These are phyloP conservation scores for Asterophora lycoperdoides DNA, from an alignment of 768 basidiomycete species.

Conservation along the genomic window DNA sequence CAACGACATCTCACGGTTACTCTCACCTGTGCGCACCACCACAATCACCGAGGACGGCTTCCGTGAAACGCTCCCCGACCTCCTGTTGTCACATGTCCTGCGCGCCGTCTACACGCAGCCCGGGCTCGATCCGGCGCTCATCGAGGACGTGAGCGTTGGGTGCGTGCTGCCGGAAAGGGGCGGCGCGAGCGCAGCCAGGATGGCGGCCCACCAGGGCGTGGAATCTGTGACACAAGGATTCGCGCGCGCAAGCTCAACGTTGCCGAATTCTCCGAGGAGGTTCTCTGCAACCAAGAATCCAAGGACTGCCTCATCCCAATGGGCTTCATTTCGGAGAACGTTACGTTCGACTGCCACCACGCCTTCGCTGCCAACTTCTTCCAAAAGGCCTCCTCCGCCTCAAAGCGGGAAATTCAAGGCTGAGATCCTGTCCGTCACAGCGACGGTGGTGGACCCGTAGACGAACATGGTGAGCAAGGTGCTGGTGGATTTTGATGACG, in stretches of 20 bases:
- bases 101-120: slow-evolving; percentile 64
- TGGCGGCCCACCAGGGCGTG: too few species aligned
- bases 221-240: slow-evolving; percentile 87
- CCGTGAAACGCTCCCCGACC: slow-evolving; percentile 85
- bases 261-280: slow-evolving; percentile 55
- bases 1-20: slow-evolving; percentile 92
- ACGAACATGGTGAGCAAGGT: slow-evolving; percentile 61
- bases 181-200: too few species aligned
- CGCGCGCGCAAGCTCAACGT: slow-evolving; percentile 48
- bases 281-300: slow-evolving; percentile 64
- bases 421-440: slow-evolving; percentile 81
- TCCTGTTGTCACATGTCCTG: slow-evolving; percentile 73
- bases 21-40: slow-evolving; percentile 82
- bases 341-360: slow-evolving; percentile 76
- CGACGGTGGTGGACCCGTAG: slow-evolving; percentile 67
- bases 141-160: slow-evolving; percentile 82
- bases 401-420: slow-evolving; percentile 78
- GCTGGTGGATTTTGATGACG: slow-evolving; percentile 78
- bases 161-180: slow-evolving; percentile 81
- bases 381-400: slow-evolving; percentile 78
- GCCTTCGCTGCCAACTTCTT: slow-evolving; percentile 80
- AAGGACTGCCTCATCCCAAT: slow-evolving; percentile 83
- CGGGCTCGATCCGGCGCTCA: slow-evolving; percentile 74
- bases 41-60: slow-evolving; percentile 94
- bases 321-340: slow-evolving; percentile 95